These are phyloP conservation scores for Chlorella sp. DNA, from an alignment of 139 green algal genomes.

Conservation along the genomic window DNA sequence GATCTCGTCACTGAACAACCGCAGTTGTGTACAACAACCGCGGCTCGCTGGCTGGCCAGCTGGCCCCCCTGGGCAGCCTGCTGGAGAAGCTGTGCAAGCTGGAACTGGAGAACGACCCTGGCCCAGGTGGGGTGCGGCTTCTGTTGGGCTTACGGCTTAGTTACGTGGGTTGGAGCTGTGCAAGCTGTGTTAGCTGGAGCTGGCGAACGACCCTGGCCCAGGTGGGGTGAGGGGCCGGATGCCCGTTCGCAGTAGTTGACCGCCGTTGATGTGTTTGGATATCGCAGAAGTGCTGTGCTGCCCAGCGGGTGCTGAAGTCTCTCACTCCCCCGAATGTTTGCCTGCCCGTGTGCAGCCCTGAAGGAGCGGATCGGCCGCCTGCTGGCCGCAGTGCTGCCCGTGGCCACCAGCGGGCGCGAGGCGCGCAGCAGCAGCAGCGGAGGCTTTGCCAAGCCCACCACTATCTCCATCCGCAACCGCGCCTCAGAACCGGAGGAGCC, in stretches of 20 bases:
- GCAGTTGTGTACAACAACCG: slow-evolving; percentile 43
- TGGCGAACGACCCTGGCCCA: background rate
- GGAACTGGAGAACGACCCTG: slow-evolving; percentile 29
- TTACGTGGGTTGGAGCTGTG: no score
- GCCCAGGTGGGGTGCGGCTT: slow-evolving; percentile 6
- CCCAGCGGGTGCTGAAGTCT: no score
- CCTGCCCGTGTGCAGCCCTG: background rate
- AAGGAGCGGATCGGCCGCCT: slow-evolving; percentile 36
- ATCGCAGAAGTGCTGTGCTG: no score
- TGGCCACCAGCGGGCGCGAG: slow-evolving; percentile 42
- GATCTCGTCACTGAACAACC: no score
- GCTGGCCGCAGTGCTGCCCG: slow-evolving; percentile 20
- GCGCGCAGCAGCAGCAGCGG: background rate
- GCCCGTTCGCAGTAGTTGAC: no score
- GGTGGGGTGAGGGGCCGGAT: no score
- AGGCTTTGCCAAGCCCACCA: background rate
- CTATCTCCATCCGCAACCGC: slow-evolving; percentile 23
- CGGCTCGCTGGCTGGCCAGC: slow-evolving; percentile 28
- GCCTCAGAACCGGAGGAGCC: background rate
- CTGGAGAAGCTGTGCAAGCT: slow-evolving; percentile 45
- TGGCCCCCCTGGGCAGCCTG: slow-evolving; percentile 37
- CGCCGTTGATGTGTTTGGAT: no score
- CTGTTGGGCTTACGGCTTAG: background rate
- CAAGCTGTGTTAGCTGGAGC: slow-evolving; percentile 39
- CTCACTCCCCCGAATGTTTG: no score